Base-by-base conservation (phyloP, 2,329 filamentous ascomycete species). In the Macroventuria anomochaeta region DNA sequence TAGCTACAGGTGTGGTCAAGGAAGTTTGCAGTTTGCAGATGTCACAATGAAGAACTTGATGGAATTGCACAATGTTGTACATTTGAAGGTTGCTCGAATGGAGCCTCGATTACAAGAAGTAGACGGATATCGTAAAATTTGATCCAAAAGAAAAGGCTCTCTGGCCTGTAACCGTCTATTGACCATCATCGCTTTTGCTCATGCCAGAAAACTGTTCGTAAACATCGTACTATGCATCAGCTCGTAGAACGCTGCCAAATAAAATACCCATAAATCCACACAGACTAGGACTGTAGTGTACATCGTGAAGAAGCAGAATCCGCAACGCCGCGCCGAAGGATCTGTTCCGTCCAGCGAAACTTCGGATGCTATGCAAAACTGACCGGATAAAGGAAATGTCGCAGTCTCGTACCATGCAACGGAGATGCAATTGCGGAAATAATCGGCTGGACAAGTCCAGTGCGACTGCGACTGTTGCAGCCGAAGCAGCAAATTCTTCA, bases 281-380 rank as follows among this genome's bases (percentile, higher is more conserved):
- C 31, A 25, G 11, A 21, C 23, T 36, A 7, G n/a, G 7, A 46
- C 11, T 12, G 4, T 54, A 40, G 5, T 34, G 25, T 54, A 54
- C 43, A 54, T 40, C 10, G 51, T 25, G 13, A 40, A 33, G 28
- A 39, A 10, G n/a, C n/a, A n/a, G n/a, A n/a, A n/a, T n/a, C 10
- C 17, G 28, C 43, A 39, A 40, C 21, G 44, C 44, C 42, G 39
- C 20, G 34, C 18, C 40, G n/a, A 46, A 36, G 32, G 11, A 20
- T n/a, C 34, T 36, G 46, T 42, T 55, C 41, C 53, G 53, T 15
- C 53, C 46, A 32, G 53, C 53, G 53, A 46, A 55, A 51, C 46
- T 41, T 33, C 21, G 36, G 40, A 46, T 50, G 41, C 36, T 21
- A 49, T 46, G 46, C 53, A 42, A 23, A 40, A 44, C 7, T 32